Evolutionary conservation across 1,139 yeast genomes (phyloP).

Genomic region (Saccharomyces hybrid): DNA sequence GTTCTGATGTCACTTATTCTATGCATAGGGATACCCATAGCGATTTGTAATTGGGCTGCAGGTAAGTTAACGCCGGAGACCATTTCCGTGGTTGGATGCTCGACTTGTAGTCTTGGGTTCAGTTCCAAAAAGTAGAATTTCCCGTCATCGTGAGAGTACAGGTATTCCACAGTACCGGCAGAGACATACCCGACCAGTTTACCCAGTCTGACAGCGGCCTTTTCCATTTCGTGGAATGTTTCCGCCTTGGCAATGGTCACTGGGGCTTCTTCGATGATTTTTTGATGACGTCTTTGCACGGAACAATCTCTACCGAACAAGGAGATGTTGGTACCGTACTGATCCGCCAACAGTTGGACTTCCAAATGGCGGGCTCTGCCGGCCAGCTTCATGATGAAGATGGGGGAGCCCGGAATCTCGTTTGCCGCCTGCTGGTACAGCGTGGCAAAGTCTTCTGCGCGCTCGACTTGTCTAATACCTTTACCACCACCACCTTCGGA

Average conservation of each 20-base stretch:
- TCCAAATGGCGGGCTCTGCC: constrained; percentile 94
- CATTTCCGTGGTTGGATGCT: constrained; percentile 99
- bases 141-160: constrained; percentile 88
- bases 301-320: constrained; percentile 95
- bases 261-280: constrained; percentile 94
- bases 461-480: constrained; percentile 89
- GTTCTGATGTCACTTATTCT: constrained; percentile 87
- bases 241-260: constrained; percentile 85
- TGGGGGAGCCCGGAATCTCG: constrained; percentile 94
- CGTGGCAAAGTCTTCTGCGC: constrained; percentile 60
- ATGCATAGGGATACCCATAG: constrained; percentile 98
- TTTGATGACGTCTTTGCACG: constrained; percentile 95
- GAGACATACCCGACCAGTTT: constrained; percentile 94
- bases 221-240: constrained; percentile 86
- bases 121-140: constrained; percentile 92
- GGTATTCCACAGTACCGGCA: constrained; percentile 97
- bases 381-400: constrained; percentile 88
- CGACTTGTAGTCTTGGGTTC: constrained; percentile 97
- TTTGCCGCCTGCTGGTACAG: constrained; percentile 84
- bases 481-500: constrained; percentile 99
- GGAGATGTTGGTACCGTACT: constrained; percentile 89
- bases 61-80: constrained; percentile 97
- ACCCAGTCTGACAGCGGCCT: constrained; percentile 95
- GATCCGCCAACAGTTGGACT: constrained; percentile 90
- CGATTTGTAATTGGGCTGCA: constrained; percentile 95